A percentile compares a stretch with the other conserved stretches of the same genome.
Conservation (phyloP, 2,329 filamentous ascomycete species). For the Fusarium sp. region DNA sequence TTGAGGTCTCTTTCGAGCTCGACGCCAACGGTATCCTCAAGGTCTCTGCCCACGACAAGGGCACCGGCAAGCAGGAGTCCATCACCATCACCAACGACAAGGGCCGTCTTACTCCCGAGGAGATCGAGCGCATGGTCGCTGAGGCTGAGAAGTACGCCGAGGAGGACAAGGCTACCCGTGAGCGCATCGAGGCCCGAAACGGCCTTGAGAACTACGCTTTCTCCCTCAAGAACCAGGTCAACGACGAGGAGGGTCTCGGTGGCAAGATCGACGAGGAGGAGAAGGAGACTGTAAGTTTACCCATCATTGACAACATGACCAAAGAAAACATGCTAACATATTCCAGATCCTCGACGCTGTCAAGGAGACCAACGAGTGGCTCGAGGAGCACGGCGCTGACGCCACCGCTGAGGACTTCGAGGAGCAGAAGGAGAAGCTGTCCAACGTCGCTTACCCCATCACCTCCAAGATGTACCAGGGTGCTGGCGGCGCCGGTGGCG, state of each 20-base stretch:
- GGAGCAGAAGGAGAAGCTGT: conserved; percentile 99
- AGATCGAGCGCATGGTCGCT: conserved; percentile 99
- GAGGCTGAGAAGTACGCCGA: conserved; percentile 99
- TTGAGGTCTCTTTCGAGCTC: conserved; percentile 97
- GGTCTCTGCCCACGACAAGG: conserved; percentile 96
- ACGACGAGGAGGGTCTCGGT: conserved; percentile 94
- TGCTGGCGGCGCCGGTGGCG: conserved; percentile 64
- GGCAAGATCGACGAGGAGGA: conserved; percentile 99
- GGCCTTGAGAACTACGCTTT: conserved; percentile 99
- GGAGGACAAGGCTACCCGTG: conserved; percentile 97
- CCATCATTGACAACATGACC: not conserved
- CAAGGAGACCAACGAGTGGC: conserved; percentile 97
- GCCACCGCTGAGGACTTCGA: conserved; percentile 95
- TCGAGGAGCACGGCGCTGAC: conserved; percentile 90
- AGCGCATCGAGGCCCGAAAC: conserved; percentile 97
- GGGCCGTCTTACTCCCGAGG: conserved; percentile 93
- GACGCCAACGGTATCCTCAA: conserved; percentile 99
- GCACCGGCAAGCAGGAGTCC: conserved; percentile 94
- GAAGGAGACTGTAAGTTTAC: conserved; percentile 86
- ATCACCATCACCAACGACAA: conserved; percentile 99
- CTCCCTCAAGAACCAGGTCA: conserved; percentile 98
- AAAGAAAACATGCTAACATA: conserved; percentile 51
- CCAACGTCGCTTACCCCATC: conserved; percentile 96
- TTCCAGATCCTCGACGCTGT: conserved; percentile 85
- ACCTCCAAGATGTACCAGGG: conserved; percentile 94